A percentile compares a stretch with the other conserved stretches of the same genome.
phyloP scores from a whole-genome alignment of 306 rosid species.

The Prosopis cineraria region DNA sequence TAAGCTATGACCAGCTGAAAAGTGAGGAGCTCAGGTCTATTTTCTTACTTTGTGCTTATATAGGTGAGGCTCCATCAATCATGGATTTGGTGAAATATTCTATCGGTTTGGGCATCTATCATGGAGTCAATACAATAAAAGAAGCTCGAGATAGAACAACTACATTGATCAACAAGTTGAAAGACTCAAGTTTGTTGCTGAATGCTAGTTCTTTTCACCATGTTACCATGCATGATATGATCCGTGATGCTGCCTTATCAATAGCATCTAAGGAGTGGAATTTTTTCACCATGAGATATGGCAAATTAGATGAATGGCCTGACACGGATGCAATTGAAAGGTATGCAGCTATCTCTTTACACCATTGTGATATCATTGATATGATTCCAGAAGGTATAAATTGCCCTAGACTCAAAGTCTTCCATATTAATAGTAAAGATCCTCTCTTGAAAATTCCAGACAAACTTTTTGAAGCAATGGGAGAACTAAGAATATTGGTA shows the following conservation, averaged over 20 bases:
- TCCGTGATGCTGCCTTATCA: constrained; percentile 18
- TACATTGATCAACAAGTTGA: neutral
- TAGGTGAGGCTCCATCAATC: neutral
- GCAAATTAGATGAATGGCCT: constrained; percentile 27
- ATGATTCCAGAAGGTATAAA: neutral
- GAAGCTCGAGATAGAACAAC: constrained; percentile 9
- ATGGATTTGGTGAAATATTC: neutral
- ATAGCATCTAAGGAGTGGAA: constrained; percentile 3
- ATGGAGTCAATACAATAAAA: neutral
- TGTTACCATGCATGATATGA: constrained; percentile 29
- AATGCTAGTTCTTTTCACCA: constrained; percentile 21
- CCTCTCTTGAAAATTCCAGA: neutral
- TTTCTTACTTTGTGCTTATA: constrained; percentile 37
- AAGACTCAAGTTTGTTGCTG: constrained; percentile 3
- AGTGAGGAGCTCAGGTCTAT: constrained; percentile 15
- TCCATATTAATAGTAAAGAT: neutral
- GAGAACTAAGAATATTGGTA: neutral
- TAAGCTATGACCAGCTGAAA: constrained; percentile 37
- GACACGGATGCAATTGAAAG: neutral
- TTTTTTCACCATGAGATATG: neutral
- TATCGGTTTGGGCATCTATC: constrained; percentile 10
- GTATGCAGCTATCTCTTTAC: neutral
- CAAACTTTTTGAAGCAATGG: neutral
- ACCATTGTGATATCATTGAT: neutral
- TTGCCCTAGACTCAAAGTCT: neutral